Base-by-base conservation (phyloP, 2,329 filamentous ascomycete species). In the Cladosporium sp. region DNA sequence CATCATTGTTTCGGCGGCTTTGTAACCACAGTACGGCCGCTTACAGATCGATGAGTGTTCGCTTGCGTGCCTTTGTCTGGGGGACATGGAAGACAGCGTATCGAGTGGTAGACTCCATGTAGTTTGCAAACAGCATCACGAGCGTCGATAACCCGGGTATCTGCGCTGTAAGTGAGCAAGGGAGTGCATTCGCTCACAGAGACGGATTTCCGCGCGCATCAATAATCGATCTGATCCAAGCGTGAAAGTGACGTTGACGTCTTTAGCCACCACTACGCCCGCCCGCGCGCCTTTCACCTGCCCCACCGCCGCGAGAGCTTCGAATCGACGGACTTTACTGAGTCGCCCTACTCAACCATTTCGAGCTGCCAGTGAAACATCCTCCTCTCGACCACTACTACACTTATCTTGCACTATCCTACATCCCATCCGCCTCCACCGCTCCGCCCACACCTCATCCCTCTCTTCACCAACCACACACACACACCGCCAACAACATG, bases 401-500 rank as follows among this genome's bases (percentile, higher is more conserved):
- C 34, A 28, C 38, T 54, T 12, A 25, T 43, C 51, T 55, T 11
- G 5, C n/a, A 43, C 51, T 36, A 45, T 28, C 12, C n/a, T 20
- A 5, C 51, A 36, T 7, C 20, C 25, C 42, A 49, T 34, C 17
- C n/a, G 14, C 39, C 40, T 36, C 19, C 52, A 55, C 39, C 38
- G 12, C 52, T 20, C 39, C 30, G 34, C 42, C 42, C 9, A 42
- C 28, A 19, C 25, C 25, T 36, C 37, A 19, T 39, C 22, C 20
- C 51, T 39, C 54, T 49, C 30, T 36, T 38, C 20, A 56, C 11
- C 34, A n/a, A n/a, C n/a, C n/a, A n/a, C n/a, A 37, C 40, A 45
- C 19, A 34, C 40, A 45, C 30, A 30, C 39, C 25, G 52, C 30
- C 47, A 25, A 45, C 64, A 62, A 47, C 60, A 80, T 80, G 77